Conservation (phyloP, 306 rosid genomes). For the Phaseolus lunatus region DNA sequence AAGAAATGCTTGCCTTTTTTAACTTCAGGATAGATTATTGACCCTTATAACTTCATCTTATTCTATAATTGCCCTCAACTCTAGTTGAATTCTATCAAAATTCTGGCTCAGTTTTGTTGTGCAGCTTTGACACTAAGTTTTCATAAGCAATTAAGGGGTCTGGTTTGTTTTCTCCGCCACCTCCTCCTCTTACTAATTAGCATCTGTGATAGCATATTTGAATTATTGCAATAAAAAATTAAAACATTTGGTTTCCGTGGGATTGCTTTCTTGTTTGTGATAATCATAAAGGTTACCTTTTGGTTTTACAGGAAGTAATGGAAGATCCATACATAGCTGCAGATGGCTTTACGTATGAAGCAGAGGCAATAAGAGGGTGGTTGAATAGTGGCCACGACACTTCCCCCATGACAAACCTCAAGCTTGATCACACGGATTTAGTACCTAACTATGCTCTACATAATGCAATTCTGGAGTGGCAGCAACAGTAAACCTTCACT, state of each 20-base stretch:
- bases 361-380: constrained; percentile 92
- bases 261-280: constrained; percentile 27
- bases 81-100: constrained; percentile 21
- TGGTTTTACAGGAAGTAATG: constrained; percentile 86
- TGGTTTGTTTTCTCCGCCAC: constrained; percentile 8
- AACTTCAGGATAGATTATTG: background rate
- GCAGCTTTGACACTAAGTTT: background rate
- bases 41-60: background rate
- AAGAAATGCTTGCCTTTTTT: background rate
- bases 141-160: constrained; percentile 5
- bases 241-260: background rate
- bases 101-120: background rate
- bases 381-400: constrained; percentile 85
- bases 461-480: constrained; percentile 96
- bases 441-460: constrained; percentile 88
- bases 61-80: background rate
- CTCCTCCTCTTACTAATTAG: background rate
- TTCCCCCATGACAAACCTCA: constrained; percentile 97
- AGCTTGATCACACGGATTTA: constrained; percentile 81
- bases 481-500: constrained; percentile 54
- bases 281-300: constrained; percentile 29
- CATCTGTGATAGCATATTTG: constrained; percentile 12
- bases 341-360: constrained; percentile 96
- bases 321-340: constrained; percentile 91
- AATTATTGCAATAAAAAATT: background rate